Base-by-base conservation (phyloP, 305 asterid genomes). In the Fraxinus albicans region DNA sequence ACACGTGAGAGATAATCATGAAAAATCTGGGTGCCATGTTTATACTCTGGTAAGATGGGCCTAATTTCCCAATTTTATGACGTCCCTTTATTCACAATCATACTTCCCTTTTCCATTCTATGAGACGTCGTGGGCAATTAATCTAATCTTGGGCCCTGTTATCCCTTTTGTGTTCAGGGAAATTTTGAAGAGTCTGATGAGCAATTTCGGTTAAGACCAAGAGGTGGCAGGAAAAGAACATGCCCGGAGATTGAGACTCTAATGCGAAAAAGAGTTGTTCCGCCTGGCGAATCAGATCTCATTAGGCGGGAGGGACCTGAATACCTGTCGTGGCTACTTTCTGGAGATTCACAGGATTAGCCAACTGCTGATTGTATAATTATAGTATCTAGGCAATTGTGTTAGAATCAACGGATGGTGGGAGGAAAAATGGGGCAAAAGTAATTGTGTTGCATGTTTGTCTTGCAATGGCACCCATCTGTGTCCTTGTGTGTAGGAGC, bases 1-100 rank as follows among this genome's bases (percentile, higher is more conserved):
- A 84, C 99, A 96, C 2, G 99, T 94, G 76, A 88, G 98, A 87
- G 94, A 96, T 87, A 90, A 88, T 13, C 99, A 96, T 76, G 99
- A 96, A 84, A 89, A 87, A 78, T 90, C 98, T 2, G 94, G 93
- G 21, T 81, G 88, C 88, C 99, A 96, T 85, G 81, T 88, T 34
- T 92, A 86, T 84, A 89, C 92, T 8, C 86, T 79, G 0, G 99
- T 94, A 88, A 91, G 97, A 80, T 67, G 19, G 8, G 9, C 69
- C 35, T 19, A 58, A 58, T 58, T 15, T 33, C 40, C 33, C 65
- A 2, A 76, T 19, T 19, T 35, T 5, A 5, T 1, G 13, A 33
- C 65, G 23, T 23, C 42, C 31, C 21, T 83, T 34, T 3, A 31
- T 25, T 67, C 1, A 29, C 1, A 23, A 47, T 35, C 27, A 35